These are phyloP conservation scores for Neofusicoccum sp. DNA, from an alignment of 2,329 filamentous ascomycete species.

Conservation along the genomic window DNA sequence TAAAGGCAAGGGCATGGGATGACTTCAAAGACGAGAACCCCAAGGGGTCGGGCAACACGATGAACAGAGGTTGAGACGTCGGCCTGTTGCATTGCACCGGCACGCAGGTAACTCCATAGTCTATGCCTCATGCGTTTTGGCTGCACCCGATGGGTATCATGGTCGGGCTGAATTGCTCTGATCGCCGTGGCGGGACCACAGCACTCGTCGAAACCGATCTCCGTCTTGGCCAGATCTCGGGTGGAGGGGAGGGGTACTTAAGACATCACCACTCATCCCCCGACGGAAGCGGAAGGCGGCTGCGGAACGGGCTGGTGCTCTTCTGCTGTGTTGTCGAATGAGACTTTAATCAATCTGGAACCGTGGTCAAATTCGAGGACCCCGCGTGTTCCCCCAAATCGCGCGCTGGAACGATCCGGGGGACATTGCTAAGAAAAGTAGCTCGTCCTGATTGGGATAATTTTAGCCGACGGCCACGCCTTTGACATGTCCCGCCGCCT, in stretches of 20 bases:
- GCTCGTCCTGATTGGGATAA: background rate
- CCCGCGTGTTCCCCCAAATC: background rate
- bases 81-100: background rate
- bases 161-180: background rate
- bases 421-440: conserved; percentile 5
- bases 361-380: conserved; percentile 8
- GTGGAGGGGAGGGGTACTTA: background rate
- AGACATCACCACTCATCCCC: background rate
- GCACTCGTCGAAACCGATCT: background rate
- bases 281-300: background rate
- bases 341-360: conserved; percentile 8
- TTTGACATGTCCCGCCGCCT: background rate
- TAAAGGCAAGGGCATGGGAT: conserved; percentile 94
- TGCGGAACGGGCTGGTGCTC: background rate
- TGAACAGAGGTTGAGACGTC: conserved; percentile 64
- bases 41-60: conserved; percentile 76
- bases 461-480: background rate
- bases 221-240: conserved; percentile 6
- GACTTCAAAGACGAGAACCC: conserved; percentile 90
- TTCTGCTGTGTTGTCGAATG: conserved; percentile 6
- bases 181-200: background rate
- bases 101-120: background rate
- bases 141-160: background rate
- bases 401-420: conserved; percentile 3
- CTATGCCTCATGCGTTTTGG: background rate